phyloP scores from a whole-genome alignment of 352 stramenopile species.

The Pythium sp. region DNA sequence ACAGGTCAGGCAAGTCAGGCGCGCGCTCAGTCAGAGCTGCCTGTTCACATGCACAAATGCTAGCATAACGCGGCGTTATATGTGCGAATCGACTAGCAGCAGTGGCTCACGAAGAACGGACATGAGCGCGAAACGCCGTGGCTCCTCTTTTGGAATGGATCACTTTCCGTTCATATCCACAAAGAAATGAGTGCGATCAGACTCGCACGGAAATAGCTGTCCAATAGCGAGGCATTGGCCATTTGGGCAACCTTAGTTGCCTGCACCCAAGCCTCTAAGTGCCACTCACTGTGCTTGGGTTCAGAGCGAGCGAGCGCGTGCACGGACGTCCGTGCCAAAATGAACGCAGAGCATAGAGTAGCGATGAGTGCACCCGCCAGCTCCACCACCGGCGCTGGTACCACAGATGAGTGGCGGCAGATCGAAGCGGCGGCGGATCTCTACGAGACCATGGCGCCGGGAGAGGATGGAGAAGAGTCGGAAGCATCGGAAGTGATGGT shows the following conservation, averaged over 20 bases:
- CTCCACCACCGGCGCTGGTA: neutral
- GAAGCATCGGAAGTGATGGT: neutral
- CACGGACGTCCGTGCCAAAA: neutral
- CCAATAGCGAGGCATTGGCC: neutral
- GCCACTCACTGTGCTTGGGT: neutral
- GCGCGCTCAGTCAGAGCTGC: too few relatives aligned
- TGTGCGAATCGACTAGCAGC: too few relatives aligned
- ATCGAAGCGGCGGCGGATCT: conserved; percentile 11
- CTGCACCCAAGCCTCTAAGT: neutral
- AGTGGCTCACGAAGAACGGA: neutral
- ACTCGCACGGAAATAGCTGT: neutral
- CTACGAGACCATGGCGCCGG: conserved; percentile 5
- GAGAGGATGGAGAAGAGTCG: neutral
- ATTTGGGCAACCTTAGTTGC: neutral
- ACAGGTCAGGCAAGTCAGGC: too few relatives aligned
- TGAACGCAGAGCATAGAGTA: neutral
- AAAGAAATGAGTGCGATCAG: neutral
- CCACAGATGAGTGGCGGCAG: neutral
- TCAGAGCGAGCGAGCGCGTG: neutral
- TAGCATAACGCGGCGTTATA: too few relatives aligned
- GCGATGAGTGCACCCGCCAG: neutral
- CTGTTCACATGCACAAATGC: too few relatives aligned
- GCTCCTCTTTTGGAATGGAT: neutral
- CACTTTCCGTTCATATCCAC: neutral
- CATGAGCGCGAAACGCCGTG: neutral